Evolutionary conservation across 1,284 basidiomycete genomes (phyloP).

Genomic region (Trametes sp.): DNA sequence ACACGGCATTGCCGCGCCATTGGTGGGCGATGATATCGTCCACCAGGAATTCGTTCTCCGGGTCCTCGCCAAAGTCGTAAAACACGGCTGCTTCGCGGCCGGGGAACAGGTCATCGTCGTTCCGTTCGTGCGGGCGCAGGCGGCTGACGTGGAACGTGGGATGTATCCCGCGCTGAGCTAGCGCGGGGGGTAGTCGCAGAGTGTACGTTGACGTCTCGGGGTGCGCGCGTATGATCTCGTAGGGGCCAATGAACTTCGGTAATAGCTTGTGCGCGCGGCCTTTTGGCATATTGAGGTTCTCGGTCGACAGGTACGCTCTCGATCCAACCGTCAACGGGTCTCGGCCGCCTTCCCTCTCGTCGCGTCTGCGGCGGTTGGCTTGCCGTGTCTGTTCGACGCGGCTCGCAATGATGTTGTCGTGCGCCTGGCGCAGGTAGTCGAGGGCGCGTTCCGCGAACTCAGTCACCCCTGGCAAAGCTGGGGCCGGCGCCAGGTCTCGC

Average conservation of each 20-base stretch:
- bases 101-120: background rate
- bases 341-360: background rate
- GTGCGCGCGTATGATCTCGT: conserved; percentile 29
- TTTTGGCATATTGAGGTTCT: conserved; percentile 45
- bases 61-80: background rate
- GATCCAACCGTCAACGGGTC: background rate
- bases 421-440: background rate
- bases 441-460: background rate
- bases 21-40: conserved; percentile 31
- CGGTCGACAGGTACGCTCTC: conserved; percentile 44
- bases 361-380: background rate
- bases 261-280: conserved; percentile 42
- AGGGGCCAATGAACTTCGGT: conserved; percentile 46
- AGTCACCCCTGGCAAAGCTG: background rate
- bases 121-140: conserved; percentile 29
- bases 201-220: background rate
- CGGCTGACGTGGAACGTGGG: conserved; percentile 39
- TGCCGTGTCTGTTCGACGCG: background rate
- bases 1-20: conserved; percentile 32
- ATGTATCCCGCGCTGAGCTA: conserved; percentile 17
- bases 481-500: background rate
- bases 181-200: background rate
- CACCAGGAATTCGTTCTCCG: background rate
- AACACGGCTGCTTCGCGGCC: background rate
- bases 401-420: background rate